Evolutionary conservation across 1,284 basidiomycete genomes (phyloP), one percentile per base, ranked within the genome.

Genomic region (Naganishia albida): DNA sequence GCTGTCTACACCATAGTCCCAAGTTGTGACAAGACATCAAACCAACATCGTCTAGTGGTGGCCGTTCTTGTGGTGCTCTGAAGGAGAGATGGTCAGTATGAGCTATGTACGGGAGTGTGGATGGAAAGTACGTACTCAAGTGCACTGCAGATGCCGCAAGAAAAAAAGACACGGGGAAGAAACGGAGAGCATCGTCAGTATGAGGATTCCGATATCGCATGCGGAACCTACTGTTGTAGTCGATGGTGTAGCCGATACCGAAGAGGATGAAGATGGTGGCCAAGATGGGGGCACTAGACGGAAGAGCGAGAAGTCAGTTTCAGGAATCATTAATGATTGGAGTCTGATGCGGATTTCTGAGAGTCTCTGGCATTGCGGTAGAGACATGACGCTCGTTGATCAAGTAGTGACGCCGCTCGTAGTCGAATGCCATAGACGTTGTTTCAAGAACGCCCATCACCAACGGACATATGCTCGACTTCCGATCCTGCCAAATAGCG

Each of bases 51-150:
- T 71, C 64, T 82, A 91, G 81, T 91, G 89, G 40, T 87, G 81
- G 78, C 89, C 85, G 82, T 91, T 90, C 85, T 91, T 91, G 86
- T 91, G 89, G 80, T 91, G 88, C 80, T 91, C 89, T 90, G 64
- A 34, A 64, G 63, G 16, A 25, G 43, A 46, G 28, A n/a, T 25
- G 13, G 38, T 30, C 40, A 43, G 23, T 49, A n/a, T 28, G 13
- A 20, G 38, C 16, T 16, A 13, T 23, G 34, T 7, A 39, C 15
- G 20, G 34, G 6, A 30, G 13, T 26, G 34, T 10, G 25, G 49
- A n/a, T 26, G 10, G 13, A 20, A n/a, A n/a, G n/a, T n/a, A 65
- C 59, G 28, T 51, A 62, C 60, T 78, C 56, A 79, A 62, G 57
- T 73, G 64, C 71, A 72, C 59, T 62, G 38, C 34, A 34, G 34